phyloP scores from a whole-genome alignment of 345 rosid species.

The Gossypium raimondii region DNA sequence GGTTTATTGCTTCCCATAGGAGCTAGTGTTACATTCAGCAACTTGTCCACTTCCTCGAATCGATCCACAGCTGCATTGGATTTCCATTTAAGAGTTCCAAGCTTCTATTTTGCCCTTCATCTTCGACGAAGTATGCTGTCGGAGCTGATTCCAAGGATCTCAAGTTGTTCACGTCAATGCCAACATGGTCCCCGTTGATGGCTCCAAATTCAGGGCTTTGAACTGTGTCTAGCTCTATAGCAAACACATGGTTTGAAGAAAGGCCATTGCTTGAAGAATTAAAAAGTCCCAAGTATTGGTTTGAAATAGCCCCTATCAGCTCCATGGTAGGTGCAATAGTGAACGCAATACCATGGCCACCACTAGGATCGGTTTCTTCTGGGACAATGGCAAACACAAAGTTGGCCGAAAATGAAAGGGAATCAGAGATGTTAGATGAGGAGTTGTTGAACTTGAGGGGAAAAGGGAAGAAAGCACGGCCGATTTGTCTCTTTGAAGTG shows the following conservation, averaged over 20 bases:
- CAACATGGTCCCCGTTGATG: conserved; percentile 47
- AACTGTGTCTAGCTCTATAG: conserved; percentile 55
- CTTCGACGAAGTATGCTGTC: conserved; percentile 34
- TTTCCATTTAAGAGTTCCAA: conserved; percentile 37
- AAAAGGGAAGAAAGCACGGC: conserved; percentile 40
- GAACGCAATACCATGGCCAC: conserved; percentile 46
- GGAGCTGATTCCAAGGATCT: conserved; percentile 30
- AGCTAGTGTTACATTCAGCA: conserved; percentile 49
- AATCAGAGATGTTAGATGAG: neutral
- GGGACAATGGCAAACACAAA: conserved; percentile 40
- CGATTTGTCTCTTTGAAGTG: conserved; percentile 31
- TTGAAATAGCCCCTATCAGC: conserved; percentile 11
- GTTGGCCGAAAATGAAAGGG: conserved; percentile 31
- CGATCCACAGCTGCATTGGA: conserved; percentile 55
- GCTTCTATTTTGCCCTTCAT: conserved; percentile 21
- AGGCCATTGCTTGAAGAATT: conserved; percentile 34
- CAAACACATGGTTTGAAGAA: conserved; percentile 41
- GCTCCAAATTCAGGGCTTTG: conserved; percentile 37
- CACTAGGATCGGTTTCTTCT: neutral
- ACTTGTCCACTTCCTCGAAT: conserved; percentile 34
- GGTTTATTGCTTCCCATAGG: conserved; percentile 33
- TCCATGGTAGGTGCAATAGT: conserved; percentile 32
- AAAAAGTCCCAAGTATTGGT: conserved; percentile 42
- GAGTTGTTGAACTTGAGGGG: conserved; percentile 25
- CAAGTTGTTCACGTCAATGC: conserved; percentile 45